These are phyloP conservation scores for Graphiopsis chlorocephala DNA, from an alignment of 2,329 filamentous ascomycete genomes.

Conservation along the genomic window DNA sequence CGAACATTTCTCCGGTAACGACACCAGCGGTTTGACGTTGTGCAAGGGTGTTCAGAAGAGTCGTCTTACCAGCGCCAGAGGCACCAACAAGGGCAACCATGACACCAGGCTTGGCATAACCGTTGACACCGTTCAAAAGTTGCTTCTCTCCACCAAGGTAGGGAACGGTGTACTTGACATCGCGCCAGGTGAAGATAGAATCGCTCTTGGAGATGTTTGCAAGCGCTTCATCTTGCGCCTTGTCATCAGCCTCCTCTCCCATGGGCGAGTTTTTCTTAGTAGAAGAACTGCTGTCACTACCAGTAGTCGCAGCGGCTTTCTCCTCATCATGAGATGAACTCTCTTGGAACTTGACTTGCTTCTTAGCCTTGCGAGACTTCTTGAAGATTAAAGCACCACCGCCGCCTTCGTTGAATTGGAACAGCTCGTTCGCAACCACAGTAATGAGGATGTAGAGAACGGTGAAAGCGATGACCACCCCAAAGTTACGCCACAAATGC, in stretches of 20 bases:
- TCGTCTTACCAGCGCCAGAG: conserved; percentile 80
- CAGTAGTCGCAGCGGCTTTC: conserved; percentile 40
- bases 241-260: conserved; percentile 26
- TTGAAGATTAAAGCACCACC: conserved; percentile 72
- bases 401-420: conserved; percentile 60
- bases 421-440: conserved; percentile 64
- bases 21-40: conserved; percentile 68
- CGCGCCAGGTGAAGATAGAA: conserved; percentile 67
- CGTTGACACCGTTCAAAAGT: conserved; percentile 67
- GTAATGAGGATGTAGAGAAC: conserved; percentile 73
- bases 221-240: conserved; percentile 42
- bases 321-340: conserved; percentile 56
- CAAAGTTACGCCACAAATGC: conserved; percentile 71
- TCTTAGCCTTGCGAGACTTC: conserved; percentile 62
- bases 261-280: conserved; percentile 30
- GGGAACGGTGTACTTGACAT: conserved; percentile 71
- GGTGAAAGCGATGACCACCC: conserved; percentile 71
- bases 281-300: conserved; percentile 32
- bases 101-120: conserved; percentile 75
- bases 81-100: conserved; percentile 81
- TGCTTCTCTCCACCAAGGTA: conserved; percentile 62
- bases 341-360: conserved; percentile 49
- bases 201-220: conserved; percentile 55
- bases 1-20: conserved; percentile 67
- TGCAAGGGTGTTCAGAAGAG: conserved; percentile 72